A percentile compares a stretch with the other conserved stretches of the same genome.
phyloP scores from a whole-genome alignment of 768 basidiomycete species.

The Pulveroboletus sp. region DNA sequence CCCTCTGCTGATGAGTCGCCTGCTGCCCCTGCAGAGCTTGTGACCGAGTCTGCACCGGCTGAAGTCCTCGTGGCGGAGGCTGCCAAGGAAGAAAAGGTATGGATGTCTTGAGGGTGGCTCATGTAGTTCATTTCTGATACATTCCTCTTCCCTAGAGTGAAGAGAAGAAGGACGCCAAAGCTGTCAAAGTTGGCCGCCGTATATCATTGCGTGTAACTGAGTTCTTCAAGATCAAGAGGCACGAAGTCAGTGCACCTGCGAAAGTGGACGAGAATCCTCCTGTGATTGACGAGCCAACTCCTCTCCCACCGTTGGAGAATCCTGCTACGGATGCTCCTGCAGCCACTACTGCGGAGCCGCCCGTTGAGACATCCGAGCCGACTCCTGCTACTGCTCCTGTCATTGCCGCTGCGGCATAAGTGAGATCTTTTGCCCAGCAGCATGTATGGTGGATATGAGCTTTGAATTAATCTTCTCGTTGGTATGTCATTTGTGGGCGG shows the following conservation, averaged over 20 bases:
- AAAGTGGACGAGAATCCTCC: slow-evolving; percentile 90
- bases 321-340: slow-evolving; percentile 51
- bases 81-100: slow-evolving; percentile 61
- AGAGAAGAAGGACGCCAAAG: slow-evolving; percentile 47
- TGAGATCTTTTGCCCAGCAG: slow-evolving; percentile 8
- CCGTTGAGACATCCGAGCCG: slow-evolving; percentile 33
- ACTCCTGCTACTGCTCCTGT: slow-evolving; percentile 54
- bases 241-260: slow-evolving; percentile 59
- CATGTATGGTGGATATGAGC: slow-evolving; percentile 45
- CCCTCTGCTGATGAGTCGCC: slow-evolving; percentile 20
- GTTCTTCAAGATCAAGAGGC: slow-evolving; percentile 73
- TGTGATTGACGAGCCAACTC: slow-evolving; percentile 77
- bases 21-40: slow-evolving; percentile 25
- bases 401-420: slow-evolving; percentile 79
- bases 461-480: slow-evolving; percentile 29
- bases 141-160: slow-evolving; percentile 32
- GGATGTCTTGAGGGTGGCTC: background rate
- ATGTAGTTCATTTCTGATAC: background rate
- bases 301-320: slow-evolving; percentile 81
- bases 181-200: slow-evolving; percentile 70
- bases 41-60: slow-evolving; percentile 28
- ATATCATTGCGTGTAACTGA: slow-evolving; percentile 79
- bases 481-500: slow-evolving; percentile 36
- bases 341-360: slow-evolving; percentile 32
- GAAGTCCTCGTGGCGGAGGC: slow-evolving; percentile 35